phyloP scores from a whole-genome alignment of 768 basidiomycete species.

The Tylopilus intermedius region DNA sequence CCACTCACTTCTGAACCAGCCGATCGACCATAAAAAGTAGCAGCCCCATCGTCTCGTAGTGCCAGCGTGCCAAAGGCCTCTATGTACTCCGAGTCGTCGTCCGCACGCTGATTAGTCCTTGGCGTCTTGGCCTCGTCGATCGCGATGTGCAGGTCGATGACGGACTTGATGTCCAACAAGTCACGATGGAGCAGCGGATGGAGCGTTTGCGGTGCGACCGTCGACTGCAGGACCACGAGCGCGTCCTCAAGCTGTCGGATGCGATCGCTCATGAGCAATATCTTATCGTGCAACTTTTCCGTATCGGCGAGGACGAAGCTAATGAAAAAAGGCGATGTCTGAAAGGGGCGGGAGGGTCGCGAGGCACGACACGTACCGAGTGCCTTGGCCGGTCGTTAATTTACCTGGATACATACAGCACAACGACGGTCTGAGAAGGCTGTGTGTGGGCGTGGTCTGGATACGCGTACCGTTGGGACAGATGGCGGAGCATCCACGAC shows the following conservation, averaged over 20 bases:
- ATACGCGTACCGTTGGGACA: constrained; percentile 55
- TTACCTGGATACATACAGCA: constrained; percentile 41
- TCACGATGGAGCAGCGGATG: constrained; percentile 62
- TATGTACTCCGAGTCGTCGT: constrained; percentile 49
- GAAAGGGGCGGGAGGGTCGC: neutral
- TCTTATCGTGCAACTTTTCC: constrained; percentile 64
- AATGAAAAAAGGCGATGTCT: neutral
- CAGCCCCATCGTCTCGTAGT: constrained; percentile 62
- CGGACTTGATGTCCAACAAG: constrained; percentile 60
- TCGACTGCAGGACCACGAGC: constrained; percentile 49
- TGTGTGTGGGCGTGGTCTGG: neutral
- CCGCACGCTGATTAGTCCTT: constrained; percentile 25
- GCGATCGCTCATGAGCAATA: constrained; percentile 62
- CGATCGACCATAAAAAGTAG: constrained; percentile 69
- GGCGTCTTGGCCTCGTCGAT: constrained; percentile 35
- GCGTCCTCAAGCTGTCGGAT: constrained; percentile 72
- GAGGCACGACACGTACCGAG: constrained; percentile 43
- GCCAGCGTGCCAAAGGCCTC: constrained; percentile 69
- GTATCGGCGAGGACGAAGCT: constrained; percentile 73
- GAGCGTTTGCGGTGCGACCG: constrained; percentile 39
- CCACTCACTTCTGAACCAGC: constrained; percentile 63
- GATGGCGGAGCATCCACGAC: constrained; percentile 71
- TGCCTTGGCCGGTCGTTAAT: constrained; percentile 73
- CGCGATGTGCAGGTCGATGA: constrained; percentile 62
- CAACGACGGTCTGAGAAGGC: neutral